Evolutionary conservation across 164 flowering plant genomes (phyloP).

Genomic region (Stephania cephalantha): DNA sequence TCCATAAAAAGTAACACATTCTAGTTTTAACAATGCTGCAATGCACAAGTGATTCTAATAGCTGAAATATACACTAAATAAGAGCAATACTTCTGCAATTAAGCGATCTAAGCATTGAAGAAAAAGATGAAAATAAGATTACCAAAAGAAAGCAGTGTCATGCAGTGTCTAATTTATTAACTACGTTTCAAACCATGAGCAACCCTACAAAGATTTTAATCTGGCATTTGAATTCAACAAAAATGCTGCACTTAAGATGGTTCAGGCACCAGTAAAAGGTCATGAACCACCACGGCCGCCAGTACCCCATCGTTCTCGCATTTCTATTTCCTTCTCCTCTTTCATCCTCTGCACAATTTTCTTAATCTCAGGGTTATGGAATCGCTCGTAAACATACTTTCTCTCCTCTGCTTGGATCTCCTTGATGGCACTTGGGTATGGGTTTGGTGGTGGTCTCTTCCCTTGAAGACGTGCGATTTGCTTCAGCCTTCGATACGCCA

Average conservation of each 20-base stretch:
- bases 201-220: not conserved
- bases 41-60: too few species aligned
- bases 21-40: too few species aligned
- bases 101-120: too few species aligned
- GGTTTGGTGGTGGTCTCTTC: constrained; percentile 73
- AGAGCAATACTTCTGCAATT: too few species aligned
- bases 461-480: constrained; percentile 68
- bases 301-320: constrained; percentile 29
- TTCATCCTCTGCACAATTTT: constrained; percentile 47
- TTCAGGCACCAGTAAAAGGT: not conserved
- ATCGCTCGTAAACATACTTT: constrained; percentile 55
- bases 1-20: too few species aligned
- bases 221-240: not conserved
- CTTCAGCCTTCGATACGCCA: constrained; percentile 66
- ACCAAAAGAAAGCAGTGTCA: not conserved
- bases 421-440: constrained; percentile 73
- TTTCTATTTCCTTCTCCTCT: constrained; percentile 31
- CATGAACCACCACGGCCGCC: not conserved
- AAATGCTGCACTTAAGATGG: not conserved
- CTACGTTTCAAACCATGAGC: not conserved
- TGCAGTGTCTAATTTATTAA: not conserved
- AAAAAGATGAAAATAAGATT: too few species aligned
- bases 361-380: constrained; percentile 35
- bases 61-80: too few species aligned
- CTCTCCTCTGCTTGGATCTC: constrained; percentile 80